These are phyloP conservation scores for Aureobasidium vineae DNA, from an alignment of 2,329 filamentous ascomycete species.

Conservation along the genomic window DNA sequence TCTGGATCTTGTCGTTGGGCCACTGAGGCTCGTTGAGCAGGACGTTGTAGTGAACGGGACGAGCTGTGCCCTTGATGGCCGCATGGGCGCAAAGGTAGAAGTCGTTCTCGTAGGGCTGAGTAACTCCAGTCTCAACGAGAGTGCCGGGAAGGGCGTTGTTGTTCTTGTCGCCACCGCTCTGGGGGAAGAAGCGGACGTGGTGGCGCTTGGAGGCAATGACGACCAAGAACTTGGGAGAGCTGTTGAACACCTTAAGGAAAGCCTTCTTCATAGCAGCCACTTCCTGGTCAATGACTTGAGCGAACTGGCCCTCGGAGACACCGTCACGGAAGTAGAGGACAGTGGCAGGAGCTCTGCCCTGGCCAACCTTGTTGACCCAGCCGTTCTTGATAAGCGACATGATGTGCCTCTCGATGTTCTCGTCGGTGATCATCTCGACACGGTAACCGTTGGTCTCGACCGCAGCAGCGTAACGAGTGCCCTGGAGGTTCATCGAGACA, in stretches of 20 bases:
- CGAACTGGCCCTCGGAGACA: conserved; percentile 82
- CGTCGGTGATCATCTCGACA: conserved; percentile 70
- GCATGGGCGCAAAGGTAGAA: conserved; percentile 71
- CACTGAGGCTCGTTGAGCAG: conserved; percentile 76
- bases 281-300: conserved; percentile 75
- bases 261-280: conserved; percentile 65
- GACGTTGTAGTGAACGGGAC: conserved; percentile 82
- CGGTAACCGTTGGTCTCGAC: conserved; percentile 81
- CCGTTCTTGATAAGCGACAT: conserved; percentile 56
- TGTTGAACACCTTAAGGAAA: conserved; percentile 34
- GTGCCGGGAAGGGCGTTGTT: conserved; percentile 83
- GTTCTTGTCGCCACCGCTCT: conserved; percentile 64
- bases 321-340: conserved; percentile 94
- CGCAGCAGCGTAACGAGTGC: conserved; percentile 72
- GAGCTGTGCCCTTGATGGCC: conserved; percentile 90
- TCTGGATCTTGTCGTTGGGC: conserved; percentile 67
- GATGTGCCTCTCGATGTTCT: conserved; percentile 69
- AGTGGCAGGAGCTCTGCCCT: conserved; percentile 61
- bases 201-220: conserved; percentile 92
- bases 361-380: conserved; percentile 61
- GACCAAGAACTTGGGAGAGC: conserved; percentile 70
- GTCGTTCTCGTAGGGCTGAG: conserved; percentile 85
- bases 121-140: conserved; percentile 84
- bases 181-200: conserved; percentile 88
- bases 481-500: conserved; percentile 69